phyloP scores from a whole-genome alignment of 495 filamentous ascomycete species.

The Hypoxylon lienhwacheense region DNA sequence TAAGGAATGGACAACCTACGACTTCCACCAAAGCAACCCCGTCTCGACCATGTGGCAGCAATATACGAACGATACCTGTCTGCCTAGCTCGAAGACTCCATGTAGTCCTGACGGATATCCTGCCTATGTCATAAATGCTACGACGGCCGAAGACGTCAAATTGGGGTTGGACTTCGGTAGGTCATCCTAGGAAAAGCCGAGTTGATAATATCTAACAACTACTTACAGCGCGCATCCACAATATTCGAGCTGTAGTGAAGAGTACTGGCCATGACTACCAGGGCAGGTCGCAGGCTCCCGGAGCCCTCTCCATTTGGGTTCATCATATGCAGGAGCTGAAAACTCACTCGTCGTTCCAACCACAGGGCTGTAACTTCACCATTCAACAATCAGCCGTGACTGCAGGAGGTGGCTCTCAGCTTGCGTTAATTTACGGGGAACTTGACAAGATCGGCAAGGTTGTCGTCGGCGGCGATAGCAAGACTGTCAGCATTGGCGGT shows the following conservation, averaged over 20 bases:
- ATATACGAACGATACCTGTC: conserved; percentile 50
- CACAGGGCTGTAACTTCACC: conserved; percentile 40
- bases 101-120: conserved; percentile 51
- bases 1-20: conserved; percentile 40
- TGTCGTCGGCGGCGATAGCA: conserved; percentile 40
- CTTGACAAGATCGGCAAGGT: conserved; percentile 41
- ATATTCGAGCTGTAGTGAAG: conserved; percentile 64
- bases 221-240: conserved; percentile 47
- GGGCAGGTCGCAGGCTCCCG: conserved; percentile 54
- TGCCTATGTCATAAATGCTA: conserved; percentile 52
- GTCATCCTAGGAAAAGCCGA: neutral
- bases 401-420: conserved; percentile 43
- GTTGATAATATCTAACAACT: neutral
- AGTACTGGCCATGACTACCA: conserved; percentile 64
- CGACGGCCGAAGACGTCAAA: conserved; percentile 46
- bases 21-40: conserved; percentile 44
- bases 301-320: conserved; percentile 57
- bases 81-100: conserved; percentile 42
- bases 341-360: conserved; percentile 45
- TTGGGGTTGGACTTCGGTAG: conserved; percentile 47
- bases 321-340: conserved; percentile 46
- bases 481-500: conserved; percentile 50
- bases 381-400: conserved; percentile 45
- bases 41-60: conserved; percentile 47
- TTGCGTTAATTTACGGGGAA: conserved; percentile 40